These are phyloP conservation scores for Boletellus sp. DNA, from an alignment of 1,284 basidiomycete genomes.

Conservation along the genomic window DNA sequence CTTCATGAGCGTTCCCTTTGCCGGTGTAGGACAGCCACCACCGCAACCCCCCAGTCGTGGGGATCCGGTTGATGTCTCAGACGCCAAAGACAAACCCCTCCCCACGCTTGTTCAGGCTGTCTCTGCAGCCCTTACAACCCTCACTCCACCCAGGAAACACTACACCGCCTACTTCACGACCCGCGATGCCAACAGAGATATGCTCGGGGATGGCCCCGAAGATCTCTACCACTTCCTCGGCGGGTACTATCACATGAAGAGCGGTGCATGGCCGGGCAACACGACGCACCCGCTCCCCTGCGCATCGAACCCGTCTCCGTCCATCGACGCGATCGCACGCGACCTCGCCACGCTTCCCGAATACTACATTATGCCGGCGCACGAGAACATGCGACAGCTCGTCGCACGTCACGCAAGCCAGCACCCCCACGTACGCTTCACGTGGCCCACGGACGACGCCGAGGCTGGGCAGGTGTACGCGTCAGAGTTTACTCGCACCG, in stretches of 20 bases:
- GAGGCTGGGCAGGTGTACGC: constrained; percentile 43
- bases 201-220: constrained; percentile 38
- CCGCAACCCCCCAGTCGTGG: background rate
- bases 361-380: constrained; percentile 62
- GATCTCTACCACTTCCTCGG: constrained; percentile 52
- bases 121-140: constrained; percentile 32
- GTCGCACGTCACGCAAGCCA: constrained; percentile 29
- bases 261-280: constrained; percentile 50
- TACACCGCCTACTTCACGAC: constrained; percentile 52
- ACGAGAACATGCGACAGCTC: constrained; percentile 50
- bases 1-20: constrained; percentile 57
- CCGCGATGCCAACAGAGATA: constrained; percentile 44
- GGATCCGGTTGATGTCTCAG: background rate
- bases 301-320: constrained; percentile 14
- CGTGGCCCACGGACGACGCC: constrained; percentile 51
- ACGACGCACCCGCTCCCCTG: constrained; percentile 38
- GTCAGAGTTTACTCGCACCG: constrained; percentile 47
- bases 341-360: constrained; percentile 46
- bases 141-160: constrained; percentile 55
- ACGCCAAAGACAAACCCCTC: constrained; percentile 4
- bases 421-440: constrained; percentile 24
- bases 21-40: constrained; percentile 30
- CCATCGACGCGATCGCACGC: constrained; percentile 23
- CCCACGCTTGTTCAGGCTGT: constrained; percentile 16
- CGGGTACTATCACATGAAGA: constrained; percentile 59